Conservation (phyloP, 129 eudicot genomes). For the Flaveria bidentis region DNA sequence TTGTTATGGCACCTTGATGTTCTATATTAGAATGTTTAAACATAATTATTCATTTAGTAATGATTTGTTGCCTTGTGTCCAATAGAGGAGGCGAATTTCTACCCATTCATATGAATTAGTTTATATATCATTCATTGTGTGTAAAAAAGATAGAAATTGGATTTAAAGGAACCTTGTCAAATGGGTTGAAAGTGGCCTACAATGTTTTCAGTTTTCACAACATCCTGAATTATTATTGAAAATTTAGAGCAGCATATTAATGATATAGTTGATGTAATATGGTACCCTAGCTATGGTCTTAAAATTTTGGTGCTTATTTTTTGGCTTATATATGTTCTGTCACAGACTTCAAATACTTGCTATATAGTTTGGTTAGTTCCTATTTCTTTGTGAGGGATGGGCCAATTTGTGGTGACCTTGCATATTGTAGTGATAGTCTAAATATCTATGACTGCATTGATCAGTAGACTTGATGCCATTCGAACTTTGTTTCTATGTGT, state of each 20-base stretch:
- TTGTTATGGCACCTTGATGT: constrained; percentile 10
- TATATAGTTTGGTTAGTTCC: background rate
- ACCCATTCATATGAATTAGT: background rate
- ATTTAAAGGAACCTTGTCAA: background rate
- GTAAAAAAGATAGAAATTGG: background rate
- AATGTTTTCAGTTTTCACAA: background rate
- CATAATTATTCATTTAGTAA: background rate
- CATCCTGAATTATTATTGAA: background rate
- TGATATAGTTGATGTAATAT: background rate
- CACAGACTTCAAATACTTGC: background rate
- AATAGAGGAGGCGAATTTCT: constrained; percentile 5
- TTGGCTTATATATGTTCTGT: background rate
- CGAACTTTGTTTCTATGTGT: background rate
- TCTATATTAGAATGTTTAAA: background rate
- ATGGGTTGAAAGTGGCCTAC: background rate
- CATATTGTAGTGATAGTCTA: constrained; percentile 6
- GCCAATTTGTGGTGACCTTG: constrained; percentile 8
- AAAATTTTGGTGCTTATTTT: constrained; percentile 6
- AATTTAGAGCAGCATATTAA: background rate
- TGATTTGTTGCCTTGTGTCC: constrained; percentile 9
- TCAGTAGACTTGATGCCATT: background rate
- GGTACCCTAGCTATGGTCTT: background rate
- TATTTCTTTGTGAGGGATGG: background rate
- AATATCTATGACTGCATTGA: background rate
- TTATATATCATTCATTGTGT: background rate